Evolutionary conservation across 2,329 filamentous ascomycete species (phyloP).

Genomic region (Cercospora zeae-maydis): DNA sequence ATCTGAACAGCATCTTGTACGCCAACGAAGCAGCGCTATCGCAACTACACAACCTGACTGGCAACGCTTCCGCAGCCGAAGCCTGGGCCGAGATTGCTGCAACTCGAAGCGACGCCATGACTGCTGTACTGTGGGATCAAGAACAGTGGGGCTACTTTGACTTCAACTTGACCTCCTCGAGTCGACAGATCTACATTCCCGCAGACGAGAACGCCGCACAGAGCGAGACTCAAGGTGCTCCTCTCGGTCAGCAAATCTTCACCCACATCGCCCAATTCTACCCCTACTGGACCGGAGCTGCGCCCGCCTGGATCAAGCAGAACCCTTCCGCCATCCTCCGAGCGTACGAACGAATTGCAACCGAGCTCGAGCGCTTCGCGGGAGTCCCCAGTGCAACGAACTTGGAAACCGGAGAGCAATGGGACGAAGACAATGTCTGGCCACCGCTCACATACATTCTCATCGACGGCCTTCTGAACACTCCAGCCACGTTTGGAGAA

Average conservation of each 20-base stretch:
- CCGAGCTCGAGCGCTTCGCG: conserved; percentile 50
- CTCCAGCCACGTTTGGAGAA: conserved; percentile 54
- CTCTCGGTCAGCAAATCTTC: conserved; percentile 54
- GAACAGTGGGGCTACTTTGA: conserved; percentile 64
- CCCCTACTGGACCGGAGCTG: conserved; percentile 67
- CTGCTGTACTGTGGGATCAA: conserved; percentile 61
- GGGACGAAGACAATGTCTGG: conserved; percentile 70
- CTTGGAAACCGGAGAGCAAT: conserved; percentile 60
- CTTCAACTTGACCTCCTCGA: conserved; percentile 60
- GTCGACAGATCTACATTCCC: conserved; percentile 55
- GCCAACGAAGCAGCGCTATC: conserved; percentile 61
- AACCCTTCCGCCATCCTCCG: conserved; percentile 57
- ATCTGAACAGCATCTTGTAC: conserved; percentile 67
- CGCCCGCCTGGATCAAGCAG: conserved; percentile 54
- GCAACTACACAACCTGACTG: conserved; percentile 50
- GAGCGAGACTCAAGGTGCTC: conserved; percentile 46
- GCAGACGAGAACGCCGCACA: conserved; percentile 47
- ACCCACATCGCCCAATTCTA: conserved; percentile 62
- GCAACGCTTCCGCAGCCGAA: conserved; percentile 50
- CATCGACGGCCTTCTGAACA: conserved; percentile 60
- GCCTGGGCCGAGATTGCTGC: conserved; percentile 51
- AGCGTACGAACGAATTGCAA: conserved; percentile 53
- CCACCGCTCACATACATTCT: conserved; percentile 63
- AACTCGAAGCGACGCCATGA: conserved; percentile 60
- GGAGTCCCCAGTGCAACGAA: conserved; percentile 64